Base-by-base conservation (phyloP, 2,329 filamentous ascomycete genomes). In the Fusarium xylarioides region DNA sequence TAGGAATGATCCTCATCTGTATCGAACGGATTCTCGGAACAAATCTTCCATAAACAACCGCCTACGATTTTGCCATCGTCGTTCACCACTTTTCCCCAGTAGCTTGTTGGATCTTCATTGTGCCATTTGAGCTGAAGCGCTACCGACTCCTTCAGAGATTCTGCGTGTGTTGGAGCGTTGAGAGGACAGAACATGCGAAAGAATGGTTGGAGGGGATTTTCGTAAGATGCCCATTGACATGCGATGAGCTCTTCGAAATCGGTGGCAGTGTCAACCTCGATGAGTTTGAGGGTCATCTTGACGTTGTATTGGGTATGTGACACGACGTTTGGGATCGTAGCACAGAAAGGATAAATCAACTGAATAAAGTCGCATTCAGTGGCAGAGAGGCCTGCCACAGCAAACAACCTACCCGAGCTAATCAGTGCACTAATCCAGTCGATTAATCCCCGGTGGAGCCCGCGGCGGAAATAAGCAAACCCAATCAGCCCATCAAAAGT, bases 151-250 rank as follows among this genome's bases (percentile, higher is more conserved):
- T 47, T 64, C 8, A 77, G 68, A 2, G 73, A 75, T 1, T 75
- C 49, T 5, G 16, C 30, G 7, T 60, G 68, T 0, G 63, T 56
- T 12, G 69, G 34, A 6, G 63, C 73, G 1, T 32, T 28, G 5
- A 77, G 37, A 1, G 68, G 73, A n/a, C 73, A 77, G 11, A 77
- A 74, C 50, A 77, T 66, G 53, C 74, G 71, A 23, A 70, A 76
- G 52, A 76, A 76, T 1, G 26, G 63, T 19, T 74, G 73, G 12
- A 52, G 47, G 1, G 74, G 68, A 7, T 64, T 63, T 28, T 75
- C 71, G 12, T 74, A 76, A 4, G 68, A 50, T 6, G 42, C 30
- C 68, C 73, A 75, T 60, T 75, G 68, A 5, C 68, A 74, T 11
- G 70, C 63, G n/a, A 76, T 70, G n/a, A 74, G 44, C 28, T 74